Percentiles rank a stretch among this genome's conserved stretches.
Conservation (phyloP, 495 filamentous ascomycete genomes). For the Sordaria brevicollis region DNA sequence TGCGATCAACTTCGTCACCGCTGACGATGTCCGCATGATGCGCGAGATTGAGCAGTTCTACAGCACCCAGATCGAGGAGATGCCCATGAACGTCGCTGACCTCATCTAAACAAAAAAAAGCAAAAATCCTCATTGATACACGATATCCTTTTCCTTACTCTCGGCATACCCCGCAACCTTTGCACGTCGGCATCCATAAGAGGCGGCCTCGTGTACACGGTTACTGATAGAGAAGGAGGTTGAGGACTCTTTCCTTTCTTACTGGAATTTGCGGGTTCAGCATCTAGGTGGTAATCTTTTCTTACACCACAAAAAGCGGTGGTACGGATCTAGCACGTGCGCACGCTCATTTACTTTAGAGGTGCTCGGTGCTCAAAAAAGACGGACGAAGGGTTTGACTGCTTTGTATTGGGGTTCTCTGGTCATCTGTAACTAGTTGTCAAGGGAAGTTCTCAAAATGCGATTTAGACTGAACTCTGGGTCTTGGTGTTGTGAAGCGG, state of each 20-base stretch:
- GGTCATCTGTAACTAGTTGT: constrained; percentile 23
- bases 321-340: constrained; percentile 11
- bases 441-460: constrained; percentile 23
- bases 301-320: constrained; percentile 19
- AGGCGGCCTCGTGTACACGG: constrained; percentile 16
- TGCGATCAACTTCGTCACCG: constrained; percentile 98
- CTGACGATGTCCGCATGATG: constrained; percentile 93
- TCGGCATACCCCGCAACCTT: constrained; percentile 15
- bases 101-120: constrained; percentile 32
- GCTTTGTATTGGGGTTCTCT: constrained; percentile 2
- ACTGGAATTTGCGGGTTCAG: constrained; percentile 13
- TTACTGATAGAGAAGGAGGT: constrained; percentile 15
- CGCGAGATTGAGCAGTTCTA: constrained; percentile 96
- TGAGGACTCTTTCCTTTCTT: constrained; percentile 2
- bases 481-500: background rate
- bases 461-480: constrained; percentile 23
- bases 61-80: constrained; percentile 98
- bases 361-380: constrained; percentile 21
- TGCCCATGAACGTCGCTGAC: constrained; percentile 93
- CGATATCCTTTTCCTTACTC: constrained; percentile 13
- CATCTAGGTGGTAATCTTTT: constrained; percentile 16
- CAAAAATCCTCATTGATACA: constrained; percentile 1
- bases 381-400: constrained; percentile 6
- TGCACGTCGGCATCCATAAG: constrained; percentile 16
- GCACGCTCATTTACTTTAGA: constrained; percentile 19